Conservation (phyloP, 345 rosid genomes). For the Ricinus communis region DNA sequence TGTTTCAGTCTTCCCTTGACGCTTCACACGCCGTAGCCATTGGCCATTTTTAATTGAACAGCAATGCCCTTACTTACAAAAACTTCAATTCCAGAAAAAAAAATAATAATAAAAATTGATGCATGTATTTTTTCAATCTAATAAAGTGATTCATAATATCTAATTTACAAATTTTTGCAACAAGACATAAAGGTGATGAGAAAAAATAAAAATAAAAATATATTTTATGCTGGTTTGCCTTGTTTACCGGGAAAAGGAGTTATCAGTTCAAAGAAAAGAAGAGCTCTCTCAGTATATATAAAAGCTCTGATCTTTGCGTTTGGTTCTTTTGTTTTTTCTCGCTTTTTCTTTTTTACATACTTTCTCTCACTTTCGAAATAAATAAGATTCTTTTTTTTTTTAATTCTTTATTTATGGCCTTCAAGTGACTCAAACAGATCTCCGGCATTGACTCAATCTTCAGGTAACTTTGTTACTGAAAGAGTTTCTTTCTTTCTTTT, state of each 20-base stretch:
- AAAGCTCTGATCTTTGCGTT: constrained; percentile 21
- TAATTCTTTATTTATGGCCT: too few species aligned
- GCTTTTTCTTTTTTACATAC: constrained; percentile 10
- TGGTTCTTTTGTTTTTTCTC: too few species aligned
- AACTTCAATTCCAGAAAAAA: too few species aligned
- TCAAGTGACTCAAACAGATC: constrained; percentile 42
- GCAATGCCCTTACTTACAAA: constrained; percentile 18
- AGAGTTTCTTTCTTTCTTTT: constrained; percentile 3
- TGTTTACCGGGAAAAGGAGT: constrained; percentile 38
- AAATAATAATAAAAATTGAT: too few species aligned
- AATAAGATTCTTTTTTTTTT: constrained; percentile 8
- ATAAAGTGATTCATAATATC: too few species aligned
- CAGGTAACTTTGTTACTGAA: constrained; percentile 29
- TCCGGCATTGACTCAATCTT: constrained; percentile 53
- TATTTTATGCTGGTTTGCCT: not conserved
- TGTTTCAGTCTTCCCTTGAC: constrained; percentile 31
- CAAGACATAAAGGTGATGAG: not conserved
- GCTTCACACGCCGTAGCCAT: constrained; percentile 30
- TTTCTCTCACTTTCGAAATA: too few species aligned
- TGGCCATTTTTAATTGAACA: constrained; percentile 20
- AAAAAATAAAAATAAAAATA: too few species aligned
- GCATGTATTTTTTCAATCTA: too few species aligned
- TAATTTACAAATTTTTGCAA: not conserved
- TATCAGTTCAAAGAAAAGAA: constrained; percentile 28
- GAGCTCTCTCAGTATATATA: too few species aligned